These are phyloP conservation scores for Bullera alba DNA, from an alignment of 768 basidiomycete genomes.

Conservation along the genomic window DNA sequence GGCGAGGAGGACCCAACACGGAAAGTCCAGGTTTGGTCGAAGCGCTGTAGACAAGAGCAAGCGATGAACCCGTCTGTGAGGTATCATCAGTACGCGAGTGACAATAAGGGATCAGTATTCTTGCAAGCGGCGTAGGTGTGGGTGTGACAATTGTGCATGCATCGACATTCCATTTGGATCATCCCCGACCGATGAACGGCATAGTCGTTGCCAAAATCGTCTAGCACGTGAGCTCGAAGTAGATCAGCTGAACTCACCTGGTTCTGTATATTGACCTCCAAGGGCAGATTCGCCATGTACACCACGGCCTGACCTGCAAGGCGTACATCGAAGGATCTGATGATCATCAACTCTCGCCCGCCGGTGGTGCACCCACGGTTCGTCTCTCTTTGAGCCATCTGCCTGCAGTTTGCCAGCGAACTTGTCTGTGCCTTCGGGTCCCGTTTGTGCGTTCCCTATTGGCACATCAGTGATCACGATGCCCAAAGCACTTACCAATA, in stretches of 20 bases:
- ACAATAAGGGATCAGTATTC: no score
- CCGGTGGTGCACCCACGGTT: slow-evolving; percentile 56
- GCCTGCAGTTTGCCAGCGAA: slow-evolving; percentile 63
- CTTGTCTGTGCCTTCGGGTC: no score
- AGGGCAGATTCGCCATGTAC: slow-evolving; percentile 63
- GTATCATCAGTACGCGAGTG: no score
- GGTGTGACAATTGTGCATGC: no score
- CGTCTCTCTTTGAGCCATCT: slow-evolving; percentile 53
- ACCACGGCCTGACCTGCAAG: slow-evolving; percentile 66
- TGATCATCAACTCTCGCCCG: background rate
- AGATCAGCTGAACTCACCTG: slow-evolving; percentile 52
- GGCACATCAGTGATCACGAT: no score
- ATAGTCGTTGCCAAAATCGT: slow-evolving; percentile 27
- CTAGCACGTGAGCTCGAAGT: slow-evolving; percentile 1
- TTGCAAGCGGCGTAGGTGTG: no score
- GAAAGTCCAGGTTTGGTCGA: no score
- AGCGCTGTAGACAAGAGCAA: no score
- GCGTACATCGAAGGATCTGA: slow-evolving; percentile 45
- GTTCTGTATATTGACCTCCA: slow-evolving; percentile 61
- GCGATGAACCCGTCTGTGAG: no score
- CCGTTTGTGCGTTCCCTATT: no score
- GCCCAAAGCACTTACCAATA: slow-evolving; percentile 60
- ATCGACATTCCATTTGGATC: no score
- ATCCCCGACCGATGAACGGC: slow-evolving; percentile 35
- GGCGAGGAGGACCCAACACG: no score